These are phyloP conservation scores for Helminthosporium solani DNA, from an alignment of 2,329 filamentous ascomycete species.

Conservation along the genomic window DNA sequence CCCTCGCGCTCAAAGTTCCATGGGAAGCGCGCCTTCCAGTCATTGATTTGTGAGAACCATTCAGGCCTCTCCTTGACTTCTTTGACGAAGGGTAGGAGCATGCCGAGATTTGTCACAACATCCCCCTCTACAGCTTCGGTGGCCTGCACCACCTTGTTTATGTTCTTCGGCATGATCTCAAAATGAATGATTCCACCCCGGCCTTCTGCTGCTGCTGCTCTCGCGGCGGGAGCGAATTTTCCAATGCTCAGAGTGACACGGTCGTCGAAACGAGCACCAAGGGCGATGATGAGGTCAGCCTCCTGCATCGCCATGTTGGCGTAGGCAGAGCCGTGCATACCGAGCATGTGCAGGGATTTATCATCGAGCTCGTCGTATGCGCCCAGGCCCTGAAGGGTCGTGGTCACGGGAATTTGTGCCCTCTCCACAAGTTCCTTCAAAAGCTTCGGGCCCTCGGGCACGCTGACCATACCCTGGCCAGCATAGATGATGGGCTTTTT, in stretches of 20 bases:
- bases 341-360: constrained; percentile 96
- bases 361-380: constrained; percentile 90
- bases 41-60: constrained; percentile 87
- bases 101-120: constrained; percentile 73
- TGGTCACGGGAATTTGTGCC: constrained; percentile 89
- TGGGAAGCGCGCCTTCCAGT: constrained; percentile 91
- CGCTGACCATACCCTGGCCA: constrained; percentile 82
- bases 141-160: constrained; percentile 98
- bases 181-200: constrained; percentile 96
- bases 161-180: constrained; percentile 99
- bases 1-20: constrained; percentile 80
- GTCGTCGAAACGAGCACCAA: constrained; percentile 94
- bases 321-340: constrained; percentile 96
- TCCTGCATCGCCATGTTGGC: constrained; percentile 99
- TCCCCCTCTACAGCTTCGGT: constrained; percentile 95
- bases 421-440: constrained; percentile 88
- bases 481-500: constrained; percentile 97
- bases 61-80: constrained; percentile 66
- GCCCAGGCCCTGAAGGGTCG: constrained; percentile 90
- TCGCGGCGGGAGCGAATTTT: constrained; percentile 88
- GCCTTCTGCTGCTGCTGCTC: constrained; percentile 77
- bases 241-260: constrained; percentile 80
- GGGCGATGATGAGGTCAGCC: constrained; percentile 90
- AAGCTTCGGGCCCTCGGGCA: constrained; percentile 73
- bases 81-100: constrained; percentile 72